Conservation (phyloP, 371 early-diverging fungal species). For the Mucor piriformis region DNA sequence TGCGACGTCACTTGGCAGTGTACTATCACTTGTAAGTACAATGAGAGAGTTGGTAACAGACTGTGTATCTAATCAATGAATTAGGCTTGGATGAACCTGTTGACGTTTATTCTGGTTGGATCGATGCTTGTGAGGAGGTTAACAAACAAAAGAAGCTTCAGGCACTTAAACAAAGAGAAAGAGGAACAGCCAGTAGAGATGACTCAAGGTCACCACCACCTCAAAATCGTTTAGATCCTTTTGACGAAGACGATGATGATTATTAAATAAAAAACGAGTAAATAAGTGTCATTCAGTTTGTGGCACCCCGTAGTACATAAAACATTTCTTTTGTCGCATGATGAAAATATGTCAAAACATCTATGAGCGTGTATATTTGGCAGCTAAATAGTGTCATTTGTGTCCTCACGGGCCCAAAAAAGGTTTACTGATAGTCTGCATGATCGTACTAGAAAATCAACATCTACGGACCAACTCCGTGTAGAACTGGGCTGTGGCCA, state of each 20-base stretch:
- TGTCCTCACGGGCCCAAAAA: too few species aligned
- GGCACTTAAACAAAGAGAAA: slow-evolving; percentile 23
- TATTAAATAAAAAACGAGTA: slow-evolving; percentile 6
- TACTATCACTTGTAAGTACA: slow-evolving; percentile 63
- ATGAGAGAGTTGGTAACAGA: background rate
- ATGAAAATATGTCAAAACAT: too few species aligned
- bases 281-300: too few species aligned
- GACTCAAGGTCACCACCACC: slow-evolving; percentile 25
- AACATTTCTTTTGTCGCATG: too few species aligned
- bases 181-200: slow-evolving; percentile 11
- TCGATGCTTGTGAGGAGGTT: slow-evolving; percentile 80
- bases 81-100: slow-evolving; percentile 76
- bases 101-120: slow-evolving; percentile 87
- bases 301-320: too few species aligned
- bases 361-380: too few species aligned
- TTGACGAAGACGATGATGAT: slow-evolving; percentile 43
- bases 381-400: too few species aligned
- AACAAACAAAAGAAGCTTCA: slow-evolving; percentile 46
- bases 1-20: slow-evolving; percentile 76
- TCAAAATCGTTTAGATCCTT: slow-evolving; percentile 34
- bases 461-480: too few species aligned
- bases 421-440: too few species aligned
- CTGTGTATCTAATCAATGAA: background rate
- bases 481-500: too few species aligned
- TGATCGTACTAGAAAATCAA: too few species aligned